Evolutionary conservation across 2,329 filamentous ascomycete genomes (phyloP), one percentile per base, ranked within the genome.

Genomic region (Microsporum audouinii): DNA sequence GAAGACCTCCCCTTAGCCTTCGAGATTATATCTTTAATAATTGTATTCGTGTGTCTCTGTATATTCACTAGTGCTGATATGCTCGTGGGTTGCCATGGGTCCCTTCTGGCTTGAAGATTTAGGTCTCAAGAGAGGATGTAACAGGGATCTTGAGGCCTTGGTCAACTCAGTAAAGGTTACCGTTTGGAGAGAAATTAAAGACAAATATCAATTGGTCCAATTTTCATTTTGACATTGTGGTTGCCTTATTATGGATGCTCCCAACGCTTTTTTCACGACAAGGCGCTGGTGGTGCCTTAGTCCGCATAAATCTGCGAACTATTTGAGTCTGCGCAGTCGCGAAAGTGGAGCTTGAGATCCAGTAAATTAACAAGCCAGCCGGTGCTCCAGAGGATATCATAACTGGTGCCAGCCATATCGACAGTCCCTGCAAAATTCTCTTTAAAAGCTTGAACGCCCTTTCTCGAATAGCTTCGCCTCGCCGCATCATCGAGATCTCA

Each of bases 361-460:
- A 81, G 65, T 81, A 81, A 5, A 80, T 65, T 66, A 80, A 66
- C 62, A 81, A 70, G 0, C 75, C 78, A 33, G 69, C 68, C 3
- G 79, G 79, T 63, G 79, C 69, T 39, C 75, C 65, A 63, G 63
- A 58, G 33, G 17, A 66, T 31, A 73, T 63, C 61, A 70, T 69
- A 36, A 70, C 57, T 2, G 73, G 73, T 2, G 74, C 77, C 58
- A 77, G 65, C 43, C 72, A 70, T 34, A 79, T 61, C 2, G 75
- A 74, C n/a, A 77, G 62, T 5, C 72, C 51, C 59, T 74, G 72
- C 3, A 78, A 61, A 8, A 68, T 63, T 2, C 66, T 61, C 29
- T 68, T 71, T n/a, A 75, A 47, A 10, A 67, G 63, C 36, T 68
- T 67, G 61, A 68, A 68, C 5, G 62, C 62, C 5, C 7, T 60